Conservation (phyloP, 352 stramenopile genomes). For the Phytophthora colocasiae region DNA sequence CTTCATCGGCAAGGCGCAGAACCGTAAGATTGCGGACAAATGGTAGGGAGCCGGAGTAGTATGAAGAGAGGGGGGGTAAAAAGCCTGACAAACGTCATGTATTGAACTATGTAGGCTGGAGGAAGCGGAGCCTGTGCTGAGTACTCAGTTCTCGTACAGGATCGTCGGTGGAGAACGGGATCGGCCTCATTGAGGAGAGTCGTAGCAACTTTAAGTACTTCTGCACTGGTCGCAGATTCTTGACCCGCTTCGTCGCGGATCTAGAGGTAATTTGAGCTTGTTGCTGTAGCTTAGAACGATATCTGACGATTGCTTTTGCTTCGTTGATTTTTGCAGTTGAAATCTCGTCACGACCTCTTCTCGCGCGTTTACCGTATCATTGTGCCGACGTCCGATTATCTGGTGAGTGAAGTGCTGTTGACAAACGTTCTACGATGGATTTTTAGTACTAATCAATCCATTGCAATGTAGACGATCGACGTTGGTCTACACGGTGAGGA, state of each 20-base stretch:
- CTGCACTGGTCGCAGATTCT: constrained; percentile 81
- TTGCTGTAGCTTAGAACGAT: background rate
- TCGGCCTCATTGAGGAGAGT: constrained; percentile 76
- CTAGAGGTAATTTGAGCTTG: constrained; percentile 47
- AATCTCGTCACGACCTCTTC: constrained; percentile 71
- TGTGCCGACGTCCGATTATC: constrained; percentile 53
- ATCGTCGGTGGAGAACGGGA: constrained; percentile 56
- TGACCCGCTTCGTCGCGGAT: constrained; percentile 72
- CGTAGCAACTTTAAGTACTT: constrained; percentile 89
- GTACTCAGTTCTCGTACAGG: constrained; percentile 81
- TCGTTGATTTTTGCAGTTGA: constrained; percentile 40
- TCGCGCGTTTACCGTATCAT: constrained; percentile 59
- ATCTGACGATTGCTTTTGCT: background rate
- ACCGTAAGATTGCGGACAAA: constrained; percentile 68
- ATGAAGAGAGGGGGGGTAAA: background rate
- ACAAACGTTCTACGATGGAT: background rate
- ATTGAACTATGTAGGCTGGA: constrained; percentile 51
- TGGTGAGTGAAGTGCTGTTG: constrained; percentile 38
- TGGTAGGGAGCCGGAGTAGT: constrained; percentile 45
- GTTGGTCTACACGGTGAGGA: constrained; percentile 64
- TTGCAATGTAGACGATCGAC: constrained; percentile 61
- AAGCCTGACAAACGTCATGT: constrained; percentile 1
- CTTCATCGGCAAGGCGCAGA: constrained; percentile 72
- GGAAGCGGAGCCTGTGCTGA: constrained; percentile 64
- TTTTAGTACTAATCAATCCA: constrained; percentile 1